A percentile compares a stretch with the other conserved stretches of the same genome.
phyloP scores from a whole-genome alignment of 1,139 yeast genomes.

The Arxiozyma slooffiae region DNA sequence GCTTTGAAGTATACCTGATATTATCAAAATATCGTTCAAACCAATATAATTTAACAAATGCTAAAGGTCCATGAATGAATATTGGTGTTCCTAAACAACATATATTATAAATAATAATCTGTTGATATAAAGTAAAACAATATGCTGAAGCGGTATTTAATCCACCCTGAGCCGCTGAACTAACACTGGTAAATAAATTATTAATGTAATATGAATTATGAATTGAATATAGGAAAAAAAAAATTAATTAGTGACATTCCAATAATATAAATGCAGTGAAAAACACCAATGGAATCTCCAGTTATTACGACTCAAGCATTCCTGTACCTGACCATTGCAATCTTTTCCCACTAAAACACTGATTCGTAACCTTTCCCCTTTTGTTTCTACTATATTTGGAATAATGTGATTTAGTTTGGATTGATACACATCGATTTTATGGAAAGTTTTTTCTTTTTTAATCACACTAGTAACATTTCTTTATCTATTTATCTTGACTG shows the following conservation, averaged over 20 bases:
- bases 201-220: constrained; percentile 60
- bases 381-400: no score
- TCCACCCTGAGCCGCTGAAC: constrained; percentile 85
- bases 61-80: constrained; percentile 69
- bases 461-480: no score
- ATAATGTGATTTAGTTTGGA: no score
- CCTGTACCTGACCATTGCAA: constrained; percentile 16
- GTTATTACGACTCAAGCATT: no score
- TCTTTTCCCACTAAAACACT: constrained; percentile 12
- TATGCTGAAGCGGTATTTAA: constrained; percentile 65
- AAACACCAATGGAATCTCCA: constrained; percentile 38
- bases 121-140: constrained; percentile 58
- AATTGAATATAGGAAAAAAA: constrained; percentile 59
- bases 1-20: constrained; percentile 61
- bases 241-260: constrained; percentile 51
- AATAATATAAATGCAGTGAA: constrained; percentile 60
- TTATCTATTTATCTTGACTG: no score
- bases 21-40: constrained; percentile 79
- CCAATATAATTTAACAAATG: constrained; percentile 72
- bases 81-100: constrained; percentile 74
- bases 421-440: no score
- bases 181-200: constrained; percentile 61
- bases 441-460: no score
- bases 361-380: no score
- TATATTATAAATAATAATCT: constrained; percentile 49